phyloP scores from a whole-genome alignment of 2,329 filamentous ascomycete genomes.

The Aspergillus sclerotialis region DNA sequence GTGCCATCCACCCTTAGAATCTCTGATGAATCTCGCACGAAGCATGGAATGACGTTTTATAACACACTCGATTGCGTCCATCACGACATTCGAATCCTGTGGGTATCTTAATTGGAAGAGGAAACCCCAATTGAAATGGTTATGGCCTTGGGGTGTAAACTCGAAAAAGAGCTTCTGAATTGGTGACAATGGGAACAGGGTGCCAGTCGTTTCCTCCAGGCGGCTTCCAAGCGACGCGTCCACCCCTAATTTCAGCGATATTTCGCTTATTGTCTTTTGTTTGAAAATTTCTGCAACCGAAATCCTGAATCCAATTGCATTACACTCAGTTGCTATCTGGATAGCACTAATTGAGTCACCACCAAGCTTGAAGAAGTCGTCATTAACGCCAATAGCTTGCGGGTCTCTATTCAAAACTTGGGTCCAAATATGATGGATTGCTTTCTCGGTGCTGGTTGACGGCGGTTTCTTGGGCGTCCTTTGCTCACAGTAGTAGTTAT shows the following conservation, averaged over 20 bases:
- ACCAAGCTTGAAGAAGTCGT: too few species aligned
- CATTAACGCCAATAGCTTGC: too few species aligned
- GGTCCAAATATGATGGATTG: too few species aligned
- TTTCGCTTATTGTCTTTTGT: conserved; percentile 6
- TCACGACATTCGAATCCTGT: background rate
- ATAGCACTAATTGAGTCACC: conserved; percentile 7
- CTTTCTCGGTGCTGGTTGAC: too few species aligned
- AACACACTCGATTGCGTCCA: background rate
- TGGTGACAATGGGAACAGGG: conserved; percentile 15
- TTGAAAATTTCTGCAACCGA: conserved; percentile 14
- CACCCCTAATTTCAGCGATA: conserved; percentile 1
- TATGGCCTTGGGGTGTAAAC: conserved; percentile 4
- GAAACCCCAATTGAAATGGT: conserved; percentile 6
- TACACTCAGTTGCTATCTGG: conserved; percentile 5
- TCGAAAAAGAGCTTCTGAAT: conserved; percentile 18
- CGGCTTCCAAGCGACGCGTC: background rate
- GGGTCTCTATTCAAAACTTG: too few species aligned
- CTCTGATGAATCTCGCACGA: background rate
- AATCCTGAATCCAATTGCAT: conserved; percentile 8
- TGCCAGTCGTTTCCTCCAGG: conserved; percentile 9
- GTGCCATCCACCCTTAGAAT: too few species aligned
- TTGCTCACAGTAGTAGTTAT: too few species aligned
- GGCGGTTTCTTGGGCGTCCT: too few species aligned
- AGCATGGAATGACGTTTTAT: background rate
- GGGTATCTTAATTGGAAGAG: background rate